phyloP scores from a whole-genome alignment of 2,329 filamentous ascomycete genomes.

The Colletotrichum sp. region DNA sequence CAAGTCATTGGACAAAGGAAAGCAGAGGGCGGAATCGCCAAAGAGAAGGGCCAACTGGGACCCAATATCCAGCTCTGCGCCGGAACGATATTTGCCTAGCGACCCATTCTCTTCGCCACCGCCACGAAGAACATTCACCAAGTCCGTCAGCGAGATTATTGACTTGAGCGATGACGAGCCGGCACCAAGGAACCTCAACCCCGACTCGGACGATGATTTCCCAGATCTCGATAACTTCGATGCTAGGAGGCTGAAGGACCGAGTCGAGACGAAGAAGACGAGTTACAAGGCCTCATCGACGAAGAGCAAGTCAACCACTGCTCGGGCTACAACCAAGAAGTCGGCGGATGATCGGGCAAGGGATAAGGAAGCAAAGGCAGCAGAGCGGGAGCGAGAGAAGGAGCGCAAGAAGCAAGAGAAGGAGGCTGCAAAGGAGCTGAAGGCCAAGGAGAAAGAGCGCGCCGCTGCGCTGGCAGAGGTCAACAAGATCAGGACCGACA shows the following conservation, averaged over 20 bases:
- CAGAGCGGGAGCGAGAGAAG: constrained; percentile 58
- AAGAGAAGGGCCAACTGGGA: constrained; percentile 45
- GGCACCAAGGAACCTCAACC: not conserved
- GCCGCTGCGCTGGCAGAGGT: constrained; percentile 72
- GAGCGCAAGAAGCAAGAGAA: constrained; percentile 62
- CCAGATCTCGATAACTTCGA: constrained; percentile 51
- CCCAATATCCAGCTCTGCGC: constrained; percentile 59
- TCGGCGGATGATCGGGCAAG: constrained; percentile 40
- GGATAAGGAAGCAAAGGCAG: constrained; percentile 50
- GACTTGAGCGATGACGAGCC: constrained; percentile 35
- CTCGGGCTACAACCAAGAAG: constrained; percentile 29
- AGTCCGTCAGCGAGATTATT: constrained; percentile 31
- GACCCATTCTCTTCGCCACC: constrained; percentile 13
- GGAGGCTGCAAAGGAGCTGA: constrained; percentile 65
- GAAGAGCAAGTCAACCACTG: constrained; percentile 3
- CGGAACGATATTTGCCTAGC: constrained; percentile 31
- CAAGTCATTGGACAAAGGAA: not conserved
- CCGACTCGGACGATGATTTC: constrained; percentile 50
- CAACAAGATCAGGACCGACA: constrained; percentile 76
- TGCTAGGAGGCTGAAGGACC: constrained; percentile 28
- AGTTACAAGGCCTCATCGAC: not conserved
- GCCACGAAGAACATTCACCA: not conserved
- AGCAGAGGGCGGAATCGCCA: constrained; percentile 19
- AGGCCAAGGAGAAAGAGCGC: constrained; percentile 65
- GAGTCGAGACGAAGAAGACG: constrained; percentile 24